These are phyloP conservation scores for Penicillium bovifimosum DNA, from an alignment of 495 filamentous ascomycete genomes.

Conservation along the genomic window DNA sequence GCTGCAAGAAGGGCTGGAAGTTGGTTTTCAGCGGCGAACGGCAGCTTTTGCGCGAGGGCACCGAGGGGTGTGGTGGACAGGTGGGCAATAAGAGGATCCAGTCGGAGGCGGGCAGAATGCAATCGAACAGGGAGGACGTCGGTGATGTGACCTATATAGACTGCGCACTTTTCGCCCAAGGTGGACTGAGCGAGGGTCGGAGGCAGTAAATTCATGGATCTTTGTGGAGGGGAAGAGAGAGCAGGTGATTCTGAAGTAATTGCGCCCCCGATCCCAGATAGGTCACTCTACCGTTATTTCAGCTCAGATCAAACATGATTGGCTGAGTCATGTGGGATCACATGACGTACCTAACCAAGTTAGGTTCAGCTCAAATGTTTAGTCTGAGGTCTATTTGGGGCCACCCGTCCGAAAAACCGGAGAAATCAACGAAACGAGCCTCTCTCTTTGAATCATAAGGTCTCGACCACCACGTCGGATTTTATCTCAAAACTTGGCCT, in stretches of 20 bases:
- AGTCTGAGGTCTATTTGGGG: too few species aligned
- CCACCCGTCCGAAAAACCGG: too few species aligned
- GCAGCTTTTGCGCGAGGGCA: conserved; percentile 23
- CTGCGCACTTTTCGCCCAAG: conserved; percentile 43
- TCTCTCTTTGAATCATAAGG: too few species aligned
- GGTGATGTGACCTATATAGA: conserved; percentile 50
- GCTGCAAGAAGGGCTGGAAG: conserved; percentile 19
- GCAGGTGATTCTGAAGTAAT: conserved; percentile 20
- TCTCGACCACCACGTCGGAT: too few species aligned
- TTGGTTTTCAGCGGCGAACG: conserved; percentile 25
- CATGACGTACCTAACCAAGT: too few species aligned
- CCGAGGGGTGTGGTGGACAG: conserved; percentile 38
- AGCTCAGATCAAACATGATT: too few species aligned
- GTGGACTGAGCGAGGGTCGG: conserved; percentile 44
- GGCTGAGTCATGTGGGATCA: too few species aligned
- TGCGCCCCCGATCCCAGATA: conserved; percentile 13
- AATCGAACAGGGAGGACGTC: conserved; percentile 48
- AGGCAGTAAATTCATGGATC: conserved; percentile 39
- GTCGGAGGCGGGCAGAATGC: conserved; percentile 34
- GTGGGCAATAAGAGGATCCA: conserved; percentile 31
- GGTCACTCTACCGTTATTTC: too few species aligned
- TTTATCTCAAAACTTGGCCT: too few species aligned
- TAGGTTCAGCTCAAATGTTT: too few species aligned
- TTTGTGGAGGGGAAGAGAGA: conserved; percentile 11
- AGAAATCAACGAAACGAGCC: too few species aligned